Evolutionary conservation across 139 green algal genomes (phyloP), one percentile per base, ranked within the genome.

Genomic region (Chlorella vulgaris): DNA sequence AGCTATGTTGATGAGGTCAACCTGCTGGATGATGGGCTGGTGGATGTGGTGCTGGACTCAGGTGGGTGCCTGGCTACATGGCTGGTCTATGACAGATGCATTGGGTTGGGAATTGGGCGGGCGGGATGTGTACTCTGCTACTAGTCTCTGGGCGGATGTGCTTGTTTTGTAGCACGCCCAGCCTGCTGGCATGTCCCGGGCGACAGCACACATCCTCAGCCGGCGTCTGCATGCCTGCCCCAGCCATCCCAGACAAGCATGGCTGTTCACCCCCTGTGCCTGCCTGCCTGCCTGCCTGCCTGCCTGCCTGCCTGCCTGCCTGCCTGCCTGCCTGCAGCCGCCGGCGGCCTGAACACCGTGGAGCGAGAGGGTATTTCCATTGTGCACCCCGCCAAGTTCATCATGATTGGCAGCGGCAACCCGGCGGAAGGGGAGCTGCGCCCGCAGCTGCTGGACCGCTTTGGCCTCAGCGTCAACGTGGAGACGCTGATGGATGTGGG

Each of bases 381-480:
- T 33, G 83, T 91, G 19, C 95, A 98, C 86, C 95, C 95, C 5
- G 94, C 95, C 36, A 93, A 92, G 69, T 98, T 98, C 87, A 98
- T 98, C 90, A 95, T 98, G 92, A 95, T 98, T 60, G 94, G 93
- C 43, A 78, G 62, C 60, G 88, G 90, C 33, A 93, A 92, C 81
- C 89, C 87, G 6, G 84, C 86, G 86, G 95, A 99, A 85, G 96
- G 96, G 13, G 95, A 98, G 92, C 74, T 99, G 83, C 89, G 96
- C 24, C 96, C 94, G 55, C 96, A 99, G 91, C 93, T 99, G 83
- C 91, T 99, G 70, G 96, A 98, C 84, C 91, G 96, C 58, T 99
- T 98, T 81, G 96, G 96, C 55, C 89, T 97, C 81, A 89, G 76
- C 13, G 94, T 98, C 8, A 91, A 93, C 6, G 92, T 98, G 58